Conservation (phyloP, 805 yeast species). For the Saccharomycopsis oosterbeekiorum region DNA sequence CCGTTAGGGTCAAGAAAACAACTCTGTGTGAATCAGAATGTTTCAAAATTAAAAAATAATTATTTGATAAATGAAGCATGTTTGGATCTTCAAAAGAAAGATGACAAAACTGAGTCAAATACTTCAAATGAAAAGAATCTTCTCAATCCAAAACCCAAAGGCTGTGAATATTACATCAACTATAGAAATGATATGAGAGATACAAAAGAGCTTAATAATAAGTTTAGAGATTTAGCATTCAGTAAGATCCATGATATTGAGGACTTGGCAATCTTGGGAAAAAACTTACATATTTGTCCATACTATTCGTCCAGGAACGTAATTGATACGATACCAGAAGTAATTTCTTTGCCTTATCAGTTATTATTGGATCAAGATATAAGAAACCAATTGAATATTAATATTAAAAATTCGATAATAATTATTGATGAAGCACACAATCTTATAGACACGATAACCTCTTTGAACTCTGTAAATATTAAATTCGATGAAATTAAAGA, state of each 20-base stretch:
- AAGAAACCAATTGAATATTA: slow-evolving; percentile 48
- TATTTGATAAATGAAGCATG: slow-evolving; percentile 73
- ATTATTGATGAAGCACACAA: slow-evolving; percentile 93
- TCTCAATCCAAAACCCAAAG: slow-evolving; percentile 14
- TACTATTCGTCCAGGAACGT: slow-evolving; percentile 65
- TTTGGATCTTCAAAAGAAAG: slow-evolving; percentile 49
- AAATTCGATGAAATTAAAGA: slow-evolving; percentile 37
- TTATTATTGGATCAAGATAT: slow-evolving; percentile 49
- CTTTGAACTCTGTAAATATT: slow-evolving; percentile 56
- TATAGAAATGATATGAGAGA: slow-evolving; percentile 21
- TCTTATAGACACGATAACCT: slow-evolving; percentile 62
- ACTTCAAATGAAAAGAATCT: slow-evolving; percentile 6
- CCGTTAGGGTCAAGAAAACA: slow-evolving; percentile 82
- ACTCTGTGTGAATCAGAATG: slow-evolving; percentile 63
- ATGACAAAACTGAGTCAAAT: slow-evolving; percentile 17
- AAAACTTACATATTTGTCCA: slow-evolving; percentile 54
- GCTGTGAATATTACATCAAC: slow-evolving; percentile 36
- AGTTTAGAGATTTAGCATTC: slow-evolving; percentile 40
- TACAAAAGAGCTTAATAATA: slow-evolving; percentile 23
- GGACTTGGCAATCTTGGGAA: slow-evolving; percentile 58
- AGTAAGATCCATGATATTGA: slow-evolving; percentile 53
- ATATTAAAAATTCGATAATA: slow-evolving; percentile 54
- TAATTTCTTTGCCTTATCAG: slow-evolving; percentile 81
- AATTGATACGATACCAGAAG: slow-evolving; percentile 48
- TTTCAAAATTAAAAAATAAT: slow-evolving; percentile 37